Percentiles rank a stretch among this genome's conserved stretches.
Evolutionary conservation across 2,329 filamentous ascomycete genomes (phyloP).

Genomic region (Aspergillus sp.): DNA sequence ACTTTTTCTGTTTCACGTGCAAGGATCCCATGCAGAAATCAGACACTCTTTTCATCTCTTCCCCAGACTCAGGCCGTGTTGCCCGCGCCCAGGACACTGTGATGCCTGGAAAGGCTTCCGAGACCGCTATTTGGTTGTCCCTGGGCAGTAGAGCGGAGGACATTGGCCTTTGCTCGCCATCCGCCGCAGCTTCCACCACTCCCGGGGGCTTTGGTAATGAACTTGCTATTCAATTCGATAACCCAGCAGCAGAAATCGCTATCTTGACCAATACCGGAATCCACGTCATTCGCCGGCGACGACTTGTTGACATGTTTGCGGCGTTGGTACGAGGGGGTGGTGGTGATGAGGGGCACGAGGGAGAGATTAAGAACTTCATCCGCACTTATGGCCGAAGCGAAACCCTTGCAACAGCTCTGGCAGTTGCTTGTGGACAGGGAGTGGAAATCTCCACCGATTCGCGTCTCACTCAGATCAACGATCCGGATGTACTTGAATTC

Average conservation of each 20-base stretch:
- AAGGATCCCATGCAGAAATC: constrained; percentile 55
- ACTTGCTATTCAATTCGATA: constrained; percentile 90
- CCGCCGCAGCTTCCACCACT: constrained; percentile 63
- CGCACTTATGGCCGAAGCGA: constrained; percentile 82
- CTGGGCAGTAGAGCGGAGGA: constrained; percentile 71
- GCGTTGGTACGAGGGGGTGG: constrained; percentile 70
- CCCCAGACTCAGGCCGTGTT: constrained; percentile 84
- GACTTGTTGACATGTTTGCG: constrained; percentile 89
- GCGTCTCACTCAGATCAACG: constrained; percentile 65
- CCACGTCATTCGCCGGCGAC: constrained; percentile 74
- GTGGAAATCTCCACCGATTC: constrained; percentile 70
- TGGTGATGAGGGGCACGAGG: constrained; percentile 69
- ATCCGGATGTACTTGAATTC: constrained; percentile 79
- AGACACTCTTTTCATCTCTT: constrained; percentile 75
- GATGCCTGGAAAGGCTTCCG: constrained; percentile 61
- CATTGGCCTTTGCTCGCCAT: constrained; percentile 69
- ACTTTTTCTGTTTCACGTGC: constrained; percentile 79
- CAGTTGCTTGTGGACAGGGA: constrained; percentile 91
- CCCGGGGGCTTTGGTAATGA: constrained; percentile 89
- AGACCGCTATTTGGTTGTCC: constrained; percentile 75
- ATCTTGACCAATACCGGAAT: constrained; percentile 88
- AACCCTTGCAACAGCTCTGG: constrained; percentile 82
- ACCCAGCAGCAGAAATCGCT: constrained; percentile 75
- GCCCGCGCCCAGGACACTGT: constrained; percentile 50
- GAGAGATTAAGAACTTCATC: constrained; percentile 77